Evolutionary conservation across 73 alveolate species (phyloP).

Genomic region (Diophrys appendiculata): DNA sequence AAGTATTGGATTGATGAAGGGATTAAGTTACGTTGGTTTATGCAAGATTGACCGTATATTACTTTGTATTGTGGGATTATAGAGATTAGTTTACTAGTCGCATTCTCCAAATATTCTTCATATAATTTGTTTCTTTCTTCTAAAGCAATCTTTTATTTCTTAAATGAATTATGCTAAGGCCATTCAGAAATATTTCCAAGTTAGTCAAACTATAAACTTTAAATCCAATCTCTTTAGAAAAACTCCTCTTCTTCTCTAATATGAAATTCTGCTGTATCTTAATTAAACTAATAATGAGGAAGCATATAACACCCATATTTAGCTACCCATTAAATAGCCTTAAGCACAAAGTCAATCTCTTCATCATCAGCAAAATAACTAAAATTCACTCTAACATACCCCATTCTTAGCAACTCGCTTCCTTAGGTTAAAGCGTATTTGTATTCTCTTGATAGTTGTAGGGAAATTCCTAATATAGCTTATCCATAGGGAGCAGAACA

Average conservation of each 20-base stretch:
- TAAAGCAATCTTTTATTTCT: neutral
- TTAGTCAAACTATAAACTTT: neutral
- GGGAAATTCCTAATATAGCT: conserved; percentile 71
- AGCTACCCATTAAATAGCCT: conserved; percentile 82
- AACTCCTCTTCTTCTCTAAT: conserved; percentile 62
- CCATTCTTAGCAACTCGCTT: conserved; percentile 88
- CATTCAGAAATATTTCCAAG: neutral
- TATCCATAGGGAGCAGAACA: conserved; percentile 93
- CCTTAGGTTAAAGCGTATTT: conserved; percentile 77
- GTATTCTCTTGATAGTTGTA: conserved; percentile 48
- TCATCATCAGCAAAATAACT: conserved; percentile 75
- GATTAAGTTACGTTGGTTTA: conserved; percentile 40
- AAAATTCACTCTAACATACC: conserved; percentile 85
- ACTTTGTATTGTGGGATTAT: conserved; percentile 38
- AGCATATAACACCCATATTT: conserved; percentile 76
- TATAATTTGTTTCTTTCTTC: neutral
- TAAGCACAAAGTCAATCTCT: conserved; percentile 74
- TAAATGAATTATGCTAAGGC: conserved; percentile 7
- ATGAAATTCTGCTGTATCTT: conserved; percentile 59
- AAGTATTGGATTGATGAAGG: conserved; percentile 43
- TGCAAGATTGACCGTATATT: conserved; percentile 34
- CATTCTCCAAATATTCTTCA: conserved; percentile 12
- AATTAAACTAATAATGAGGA: conserved; percentile 70
- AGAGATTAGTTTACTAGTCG: conserved; percentile 25
- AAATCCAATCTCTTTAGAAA: conserved; percentile 9